phyloP scores from a whole-genome alignment of 805 yeast genomes.

The Grigorovia jiainica region DNA sequence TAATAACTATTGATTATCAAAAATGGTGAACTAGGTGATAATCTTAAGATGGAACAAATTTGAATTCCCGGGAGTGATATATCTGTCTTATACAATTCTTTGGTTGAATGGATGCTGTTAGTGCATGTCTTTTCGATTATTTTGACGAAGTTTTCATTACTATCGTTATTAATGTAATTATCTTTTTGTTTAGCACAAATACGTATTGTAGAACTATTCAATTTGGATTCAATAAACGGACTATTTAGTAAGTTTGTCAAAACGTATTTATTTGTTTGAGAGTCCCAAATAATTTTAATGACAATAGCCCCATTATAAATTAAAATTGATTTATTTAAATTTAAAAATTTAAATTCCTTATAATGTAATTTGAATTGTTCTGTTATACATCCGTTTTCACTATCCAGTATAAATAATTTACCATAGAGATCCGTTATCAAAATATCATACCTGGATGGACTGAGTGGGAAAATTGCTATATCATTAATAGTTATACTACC shows the following conservation, averaged over 20 bases:
- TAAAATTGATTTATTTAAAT: neutral
- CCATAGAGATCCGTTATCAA: slow-evolving; percentile 15
- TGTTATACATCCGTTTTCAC: neutral
- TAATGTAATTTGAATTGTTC: slow-evolving; percentile 6
- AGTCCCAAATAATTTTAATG: neutral
- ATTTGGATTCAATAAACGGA: no score
- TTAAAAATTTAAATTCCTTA: neutral
- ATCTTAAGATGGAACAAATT: neutral
- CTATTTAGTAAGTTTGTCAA: neutral
- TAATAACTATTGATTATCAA: neutral
- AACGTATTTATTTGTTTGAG: neutral
- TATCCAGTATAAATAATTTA: slow-evolving; percentile 8
- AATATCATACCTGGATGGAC: neutral
- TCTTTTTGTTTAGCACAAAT: no score
- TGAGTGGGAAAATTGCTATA: neutral
- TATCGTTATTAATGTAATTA: no score
- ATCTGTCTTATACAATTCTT: no score
- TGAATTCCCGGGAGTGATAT: neutral
- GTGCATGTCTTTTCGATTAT: no score
- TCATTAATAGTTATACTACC: neutral
- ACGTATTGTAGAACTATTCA: no score
- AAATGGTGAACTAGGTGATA: slow-evolving; percentile 2
- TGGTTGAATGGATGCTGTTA: no score
- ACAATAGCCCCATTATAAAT: neutral
- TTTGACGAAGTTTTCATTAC: no score